Evolutionary conservation across 352 stramenopile genomes (phyloP).

Genomic region (Salisapilia sapeloensis): DNA sequence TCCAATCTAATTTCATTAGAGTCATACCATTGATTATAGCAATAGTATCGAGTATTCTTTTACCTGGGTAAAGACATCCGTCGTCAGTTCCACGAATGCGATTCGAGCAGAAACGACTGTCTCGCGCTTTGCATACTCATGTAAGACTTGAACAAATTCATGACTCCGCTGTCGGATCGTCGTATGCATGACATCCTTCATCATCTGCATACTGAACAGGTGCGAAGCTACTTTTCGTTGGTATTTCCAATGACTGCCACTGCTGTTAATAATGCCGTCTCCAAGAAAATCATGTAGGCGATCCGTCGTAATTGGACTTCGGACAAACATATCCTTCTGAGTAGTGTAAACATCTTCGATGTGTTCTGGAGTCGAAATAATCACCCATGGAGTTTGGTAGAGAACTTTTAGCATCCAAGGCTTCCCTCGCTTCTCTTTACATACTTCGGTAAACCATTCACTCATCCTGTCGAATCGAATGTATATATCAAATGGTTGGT

Average conservation of each 20-base stretch:
- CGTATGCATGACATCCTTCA: conserved; percentile 24
- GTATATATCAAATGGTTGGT: no score
- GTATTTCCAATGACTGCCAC: conserved; percentile 27
- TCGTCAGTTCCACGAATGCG: conserved; percentile 31
- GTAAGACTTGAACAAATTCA: conserved; percentile 7
- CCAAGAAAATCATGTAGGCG: conserved; percentile 39
- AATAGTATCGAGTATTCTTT: no score
- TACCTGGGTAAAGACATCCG: conserved; percentile 43
- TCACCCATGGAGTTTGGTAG: conserved; percentile 9
- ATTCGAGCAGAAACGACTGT: conserved; percentile 16
- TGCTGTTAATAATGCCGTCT: conserved; percentile 42
- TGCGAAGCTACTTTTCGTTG: conserved; percentile 74
- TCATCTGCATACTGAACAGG: conserved; percentile 59
- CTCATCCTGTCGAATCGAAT: no score
- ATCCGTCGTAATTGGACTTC: conserved; percentile 15
- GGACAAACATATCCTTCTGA: conserved; percentile 39
- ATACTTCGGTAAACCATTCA: conserved; percentile 9
- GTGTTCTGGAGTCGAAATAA: conserved; percentile 12
- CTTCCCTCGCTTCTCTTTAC: conserved; percentile 4
- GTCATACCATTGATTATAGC: no score
- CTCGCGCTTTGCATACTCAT: conserved; percentile 4
- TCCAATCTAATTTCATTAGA: no score
- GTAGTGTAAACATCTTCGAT: conserved; percentile 29
- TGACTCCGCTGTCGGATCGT: conserved; percentile 11
- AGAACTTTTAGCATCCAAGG: conserved; percentile 21